Base-by-base conservation (phyloP, 805 yeast species). In the Sugiyamaella mastotermitis region DNA sequence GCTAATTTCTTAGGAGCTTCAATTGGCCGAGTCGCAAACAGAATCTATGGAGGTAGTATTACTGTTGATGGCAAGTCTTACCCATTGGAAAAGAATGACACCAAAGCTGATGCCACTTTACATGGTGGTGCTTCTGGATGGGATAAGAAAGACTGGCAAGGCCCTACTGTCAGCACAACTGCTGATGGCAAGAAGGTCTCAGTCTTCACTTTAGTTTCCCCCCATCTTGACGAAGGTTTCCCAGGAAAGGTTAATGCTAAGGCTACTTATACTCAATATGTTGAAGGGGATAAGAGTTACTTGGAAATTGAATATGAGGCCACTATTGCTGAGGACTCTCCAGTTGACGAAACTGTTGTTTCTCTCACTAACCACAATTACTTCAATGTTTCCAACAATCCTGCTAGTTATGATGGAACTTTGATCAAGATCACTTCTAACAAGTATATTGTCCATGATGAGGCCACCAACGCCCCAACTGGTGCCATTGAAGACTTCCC, bases 331-430 rank as follows among this genome's bases (percentile, higher is more conserved):
- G 58, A 56, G 3, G 52, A 60, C 4, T 47, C 54, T 29, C 57
- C 58, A 2, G 63, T 55, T n/a, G 61, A 56, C 16, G 61, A 69
- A 33, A 76, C 85, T 3, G 60, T 70, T 19, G 64, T 78, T 29
- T 72, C 73, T 47, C 59, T 79, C 54, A 76, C 83, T 18, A 79
- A 78, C 56, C 86, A 79, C 51, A 58, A 78, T 3, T 78, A 76
- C 58, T 79, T 76, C 66, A 77, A 73, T 52, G 53, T 75, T 31
- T 32, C 43, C 37, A 38, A 44, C 9, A 59, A 62, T 41, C 55
- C 52, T 22, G 44, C 30, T 9, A 50, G 50, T 13, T 56, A 64
- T 34, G 64, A 51, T 5, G 71, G 66, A 19, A 63, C 71, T n/a
- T 55, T 61, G 41, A 35, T 69, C 19, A 45, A 51, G 40, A 52